These are phyloP conservation scores for Lactarius trivialis DNA, from an alignment of 768 basidiomycete species.

Conservation along the genomic window DNA sequence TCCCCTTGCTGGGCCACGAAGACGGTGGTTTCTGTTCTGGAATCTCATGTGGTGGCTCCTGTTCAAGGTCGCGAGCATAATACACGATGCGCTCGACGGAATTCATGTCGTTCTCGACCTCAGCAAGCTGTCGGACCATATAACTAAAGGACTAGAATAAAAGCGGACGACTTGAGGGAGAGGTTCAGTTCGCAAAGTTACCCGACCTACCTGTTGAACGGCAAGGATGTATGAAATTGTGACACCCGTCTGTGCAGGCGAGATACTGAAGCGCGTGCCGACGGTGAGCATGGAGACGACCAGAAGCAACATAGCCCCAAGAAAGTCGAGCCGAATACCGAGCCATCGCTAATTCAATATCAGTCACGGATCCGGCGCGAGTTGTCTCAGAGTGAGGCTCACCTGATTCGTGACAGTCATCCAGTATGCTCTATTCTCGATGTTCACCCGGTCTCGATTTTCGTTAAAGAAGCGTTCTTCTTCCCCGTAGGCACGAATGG, in stretches of 20 bases:
- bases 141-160: conserved; percentile 52
- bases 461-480: conserved; percentile 64
- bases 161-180: neutral
- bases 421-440: conserved; percentile 90
- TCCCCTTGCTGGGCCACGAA: conserved; percentile 71
- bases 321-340: conserved; percentile 81
- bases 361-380: conserved; percentile 59
- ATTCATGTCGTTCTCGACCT: conserved; percentile 93
- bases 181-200: neutral
- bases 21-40: conserved; percentile 51
- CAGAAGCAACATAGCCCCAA: conserved; percentile 68
- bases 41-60: conserved; percentile 68
- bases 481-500: conserved; percentile 86
- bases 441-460: conserved; percentile 68
- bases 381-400: neutral
- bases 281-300: conserved; percentile 76
- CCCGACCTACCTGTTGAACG: conserved; percentile 55
- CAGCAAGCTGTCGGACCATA: conserved; percentile 72
- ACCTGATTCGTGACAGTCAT: conserved; percentile 79
- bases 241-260: conserved; percentile 72
- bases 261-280: conserved; percentile 63
- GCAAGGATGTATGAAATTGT: conserved; percentile 73
- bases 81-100: conserved; percentile 80
- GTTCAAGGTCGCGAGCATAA: conserved; percentile 74
- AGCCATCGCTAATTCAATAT: conserved; percentile 77